Evolutionary conservation across 345 rosid species (phyloP), one percentile per base, ranked within the genome.

Genomic region (Psidium friedrichsthalianum): DNA sequence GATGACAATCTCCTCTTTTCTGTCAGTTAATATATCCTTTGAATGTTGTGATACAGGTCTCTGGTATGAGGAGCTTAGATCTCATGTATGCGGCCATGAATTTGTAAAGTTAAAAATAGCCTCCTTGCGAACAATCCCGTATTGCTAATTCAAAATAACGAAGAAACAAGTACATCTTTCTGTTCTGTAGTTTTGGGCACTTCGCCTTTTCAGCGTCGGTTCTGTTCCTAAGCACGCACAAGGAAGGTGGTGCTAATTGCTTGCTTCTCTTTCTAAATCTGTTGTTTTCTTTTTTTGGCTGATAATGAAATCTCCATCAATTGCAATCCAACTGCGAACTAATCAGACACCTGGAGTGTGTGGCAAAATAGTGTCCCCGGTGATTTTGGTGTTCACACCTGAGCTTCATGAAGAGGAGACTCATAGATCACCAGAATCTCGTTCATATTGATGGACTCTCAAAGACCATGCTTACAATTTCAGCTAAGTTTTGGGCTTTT

Each of bases 31-130:
- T n/a, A n/a, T n/a, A n/a, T n/a, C n/a, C n/a, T n/a, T 13, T 61
- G 29, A 57, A 57, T 25, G 7, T 57, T 57, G 16, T n/a, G 16
- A 12, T 58, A 58, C 11, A 12, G 16, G 8, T 58, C n/a, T 5
- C 0, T 58, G 0, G 13, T 58, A 57, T 0, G 2, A 12, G 0
- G 1, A n/a, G 18, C 69, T 12, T n/a, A n/a, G 15, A 12, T 24
- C 16, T 58, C 16, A 58, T 12, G 4, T 58, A 58, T 59, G 36
- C 1, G 8, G 2, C 36, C 1, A 25, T 25, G 0, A 57, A 57
- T 11, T 57, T 57, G 64, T 59, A 27, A 27, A 59, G 40, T 27
- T 27, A 27, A n/a, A 27, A 27, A 12, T 27, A 27, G 36, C 36
- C 74, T 59, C 74, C 74, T 13, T 25, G 9, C 9, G n/a, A n/a